These are phyloP conservation scores for Cryptosporidium ryanae DNA, from an alignment of 169 alveolate genomes.

Conservation along the genomic window DNA sequence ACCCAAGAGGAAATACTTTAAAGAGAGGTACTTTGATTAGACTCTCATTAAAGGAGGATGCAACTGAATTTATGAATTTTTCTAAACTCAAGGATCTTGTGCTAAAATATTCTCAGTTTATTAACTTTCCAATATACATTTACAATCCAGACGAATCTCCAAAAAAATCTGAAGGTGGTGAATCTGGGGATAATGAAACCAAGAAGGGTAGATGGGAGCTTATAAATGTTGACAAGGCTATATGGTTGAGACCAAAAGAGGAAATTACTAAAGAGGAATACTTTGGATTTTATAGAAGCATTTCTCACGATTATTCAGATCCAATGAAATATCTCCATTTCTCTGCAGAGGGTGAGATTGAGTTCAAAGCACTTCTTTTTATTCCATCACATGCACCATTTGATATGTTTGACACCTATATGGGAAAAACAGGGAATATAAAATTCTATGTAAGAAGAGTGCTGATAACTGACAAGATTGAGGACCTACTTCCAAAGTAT, in stretches of 20 bases:
- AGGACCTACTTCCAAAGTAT: conserved; percentile 93
- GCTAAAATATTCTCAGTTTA: conserved; percentile 96
- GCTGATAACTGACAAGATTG: conserved; percentile 93
- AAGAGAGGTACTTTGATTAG: conserved; percentile 98
- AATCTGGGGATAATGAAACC: conserved; percentile 80
- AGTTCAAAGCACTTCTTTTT: conserved; percentile 96
- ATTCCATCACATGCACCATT: conserved; percentile 94
- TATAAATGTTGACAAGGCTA: conserved; percentile 97
- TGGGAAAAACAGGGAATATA: conserved; percentile 70
- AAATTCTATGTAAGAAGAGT: conserved; percentile 89
- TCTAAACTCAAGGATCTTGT: conserved; percentile 92
- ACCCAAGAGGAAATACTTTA: conserved; percentile 96
- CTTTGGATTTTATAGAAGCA: conserved; percentile 92
- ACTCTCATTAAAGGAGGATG: conserved; percentile 97
- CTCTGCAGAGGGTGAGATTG: conserved; percentile 99
- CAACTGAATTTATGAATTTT: conserved; percentile 95
- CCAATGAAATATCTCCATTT: conserved; percentile 98
- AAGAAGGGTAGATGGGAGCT: conserved; percentile 90
- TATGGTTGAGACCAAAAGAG: conserved; percentile 96
- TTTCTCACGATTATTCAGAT: conserved; percentile 94
- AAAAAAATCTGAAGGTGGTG: conserved; percentile 77
- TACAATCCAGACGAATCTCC: conserved; percentile 67
- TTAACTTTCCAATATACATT: conserved; percentile 94
- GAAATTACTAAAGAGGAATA: conserved; percentile 97
- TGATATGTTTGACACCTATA: conserved; percentile 92